These are phyloP conservation scores for Cucurbitaria berberidis DNA, from an alignment of 2,329 filamentous ascomycete species.

Conservation along the genomic window DNA sequence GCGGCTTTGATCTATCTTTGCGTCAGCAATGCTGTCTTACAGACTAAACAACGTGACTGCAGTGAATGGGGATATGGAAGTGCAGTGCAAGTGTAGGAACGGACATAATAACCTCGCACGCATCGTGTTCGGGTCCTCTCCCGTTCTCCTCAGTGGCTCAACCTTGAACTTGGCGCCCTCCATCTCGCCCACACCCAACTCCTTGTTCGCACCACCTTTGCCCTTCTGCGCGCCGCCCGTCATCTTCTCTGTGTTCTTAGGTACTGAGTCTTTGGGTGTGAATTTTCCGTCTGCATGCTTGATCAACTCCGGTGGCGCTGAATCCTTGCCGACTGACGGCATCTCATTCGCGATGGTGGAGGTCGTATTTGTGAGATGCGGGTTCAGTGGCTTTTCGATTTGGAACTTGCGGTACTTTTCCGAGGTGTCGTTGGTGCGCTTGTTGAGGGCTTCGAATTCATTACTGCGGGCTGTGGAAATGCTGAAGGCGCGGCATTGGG, in stretches of 20 bases:
- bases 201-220: slow-evolving; percentile 38
- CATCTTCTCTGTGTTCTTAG: slow-evolving; percentile 69
- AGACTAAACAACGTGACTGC: too few species aligned
- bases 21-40: slow-evolving; percentile 10
- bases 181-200: slow-evolving; percentile 42
- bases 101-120: slow-evolving; percentile 80
- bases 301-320: slow-evolving; percentile 66
- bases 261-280: slow-evolving; percentile 64
- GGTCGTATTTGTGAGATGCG: slow-evolving; percentile 68
- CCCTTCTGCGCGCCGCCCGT: slow-evolving; percentile 66
- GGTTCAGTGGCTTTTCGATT: slow-evolving; percentile 64
- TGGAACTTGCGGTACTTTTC: slow-evolving; percentile 63
- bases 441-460: slow-evolving; percentile 54
- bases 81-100: slow-evolving; percentile 37
- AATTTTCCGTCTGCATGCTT: slow-evolving; percentile 63
- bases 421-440: slow-evolving; percentile 60
- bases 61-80: too few species aligned
- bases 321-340: slow-evolving; percentile 63
- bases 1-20: slow-evolving; percentile 80
- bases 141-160: slow-evolving; percentile 82
- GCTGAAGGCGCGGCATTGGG: slow-evolving; percentile 48
- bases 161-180: slow-evolving; percentile 73
- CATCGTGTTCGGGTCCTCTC: slow-evolving; percentile 85
- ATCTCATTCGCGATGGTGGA: slow-evolving; percentile 69
- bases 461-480: slow-evolving; percentile 44